Base-by-base conservation (phyloP, 108 stramenopile species). In the Aurantiochytrium sp. region DNA sequence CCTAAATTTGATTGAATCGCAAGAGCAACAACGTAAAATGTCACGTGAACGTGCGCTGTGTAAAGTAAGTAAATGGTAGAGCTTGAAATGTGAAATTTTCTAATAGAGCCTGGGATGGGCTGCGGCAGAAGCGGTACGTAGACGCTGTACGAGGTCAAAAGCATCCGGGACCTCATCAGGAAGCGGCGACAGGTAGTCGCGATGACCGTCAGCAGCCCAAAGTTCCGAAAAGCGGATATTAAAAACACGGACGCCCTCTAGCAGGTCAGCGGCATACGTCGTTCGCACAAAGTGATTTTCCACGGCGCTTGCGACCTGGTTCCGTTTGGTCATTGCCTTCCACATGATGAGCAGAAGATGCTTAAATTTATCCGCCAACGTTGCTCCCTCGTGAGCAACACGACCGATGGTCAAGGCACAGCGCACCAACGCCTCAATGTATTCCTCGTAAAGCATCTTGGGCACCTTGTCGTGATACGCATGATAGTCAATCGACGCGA, bases 281-380 rank as follows among this genome's bases (percentile, higher is more conserved):
- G 53, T 88, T 28, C 83, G 18, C 51, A 10, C 4, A 35, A 23
- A 47, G 43, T 76, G 76, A 29, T 87, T 19, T 25, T 44, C 25
- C 18, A 88, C 44, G 43, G 89, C 64, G 58, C 21, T 29, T 4
- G 23, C 35, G 28, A 83, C n/a, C 28, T 28, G 19, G 45, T 53
- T 53, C 8, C 51, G 25, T 21, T 49, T 76, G 42, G 58, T 83
- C 23, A 89, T 60, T 18, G 89, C 83, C 21, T 88, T 71, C 91
- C 91, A 91, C 91, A 91, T 91, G 89, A 87, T 87, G 5, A 91
- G 89, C 44, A 89, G 55, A 0, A 91, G 83, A 25, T 76, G 88
- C 64, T 58, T 88, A 47, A 89, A 19, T 45, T 76, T 76, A 87
- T 89, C 87, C 14, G 44, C 43, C 23, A 55, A n/a, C 28, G 73